These are phyloP conservation scores for Pseudocercospora fijiensis DNA, from an alignment of 2,329 filamentous ascomycete genomes.

Conservation along the genomic window DNA sequence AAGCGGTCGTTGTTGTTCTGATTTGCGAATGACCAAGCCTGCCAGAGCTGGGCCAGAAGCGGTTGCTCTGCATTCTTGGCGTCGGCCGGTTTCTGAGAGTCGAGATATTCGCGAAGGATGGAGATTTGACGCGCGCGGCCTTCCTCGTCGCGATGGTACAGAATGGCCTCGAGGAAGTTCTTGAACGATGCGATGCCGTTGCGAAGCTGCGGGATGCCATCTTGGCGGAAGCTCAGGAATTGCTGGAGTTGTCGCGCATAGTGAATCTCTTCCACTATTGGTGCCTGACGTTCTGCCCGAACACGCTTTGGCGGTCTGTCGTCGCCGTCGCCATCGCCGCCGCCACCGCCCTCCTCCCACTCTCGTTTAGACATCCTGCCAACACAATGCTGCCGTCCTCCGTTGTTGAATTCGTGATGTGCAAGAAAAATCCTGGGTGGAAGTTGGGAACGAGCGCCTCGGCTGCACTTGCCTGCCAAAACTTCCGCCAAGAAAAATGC, in stretches of 20 bases:
- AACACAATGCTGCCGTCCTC: neutral
- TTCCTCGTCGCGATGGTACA: slow-evolving; percentile 56
- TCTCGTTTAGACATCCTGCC: slow-evolving; percentile 34
- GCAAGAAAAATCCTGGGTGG: neutral
- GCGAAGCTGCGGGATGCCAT: slow-evolving; percentile 61
- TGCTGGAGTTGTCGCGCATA: slow-evolving; percentile 66
- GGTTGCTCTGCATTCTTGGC: slow-evolving; percentile 58
- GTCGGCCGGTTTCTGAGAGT: slow-evolving; percentile 53
- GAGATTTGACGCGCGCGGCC: slow-evolving; percentile 51
- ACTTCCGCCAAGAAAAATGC: neutral
- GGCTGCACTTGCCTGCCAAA: neutral
- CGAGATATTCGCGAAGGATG: slow-evolving; percentile 70
- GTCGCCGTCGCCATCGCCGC: slow-evolving; percentile 20
- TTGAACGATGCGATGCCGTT: slow-evolving; percentile 72
- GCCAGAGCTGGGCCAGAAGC: slow-evolving; percentile 76
- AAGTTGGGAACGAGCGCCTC: neutral
- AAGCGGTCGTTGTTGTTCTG: slow-evolving; percentile 78
- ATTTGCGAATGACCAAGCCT: slow-evolving; percentile 82
- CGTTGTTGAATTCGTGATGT: neutral
- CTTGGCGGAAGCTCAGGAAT: slow-evolving; percentile 67
- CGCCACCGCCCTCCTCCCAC: slow-evolving; percentile 20
- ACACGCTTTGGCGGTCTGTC: slow-evolving; percentile 36
- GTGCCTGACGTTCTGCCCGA: slow-evolving; percentile 29
- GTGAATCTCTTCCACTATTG: slow-evolving; percentile 59
- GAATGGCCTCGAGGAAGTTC: slow-evolving; percentile 63